Evolutionary conservation across 495 filamentous ascomycete genomes (phyloP), one percentile per base, ranked within the genome.

Genomic region (Daldinia vernicosa): DNA sequence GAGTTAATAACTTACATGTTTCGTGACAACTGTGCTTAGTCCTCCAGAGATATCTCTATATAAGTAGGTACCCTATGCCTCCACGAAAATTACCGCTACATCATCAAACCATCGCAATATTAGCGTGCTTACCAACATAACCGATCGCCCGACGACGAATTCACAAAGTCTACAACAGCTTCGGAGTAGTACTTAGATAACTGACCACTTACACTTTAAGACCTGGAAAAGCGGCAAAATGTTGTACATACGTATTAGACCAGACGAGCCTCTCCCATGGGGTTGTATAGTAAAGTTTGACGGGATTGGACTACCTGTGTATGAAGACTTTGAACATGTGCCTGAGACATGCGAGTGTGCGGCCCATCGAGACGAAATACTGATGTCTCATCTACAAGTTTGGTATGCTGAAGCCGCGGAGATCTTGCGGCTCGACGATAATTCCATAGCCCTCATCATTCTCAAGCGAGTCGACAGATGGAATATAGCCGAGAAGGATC

Each of bases 391-490:
- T n/a, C 32, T 68, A 9, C 0, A 57, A 7, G 0, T 28, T 28
- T 68, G 66, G 66, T 28, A n/a, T n/a, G 17, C 8, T 4, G 1
- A 27, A 3, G 43, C 11, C 19, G 51, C 52, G 19, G n/a, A 51
- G 15, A 8, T 63, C 1, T 6, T 63, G 8, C 19, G 58, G 14
- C 30, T 63, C 39, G 39, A 69, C 15, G 50, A 51, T 1, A 40
- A 28, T 24, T 43, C 14, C 32, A 53, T 39, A 11, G 22, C 59
- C 4, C 12, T 6, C 14, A 8, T 57, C 6, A 43, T 63, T 22
- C 6, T 67, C 12, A n/a, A 12, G n/a, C 51, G 57, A 5, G 51
- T 68, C 19, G 47, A 56, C 35, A 50, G 9, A 19, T 68, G 66
- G 66, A 9, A 40, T 12, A 40, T 68, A 11, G 37, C 24, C n/a